Evolutionary conservation across 2,329 filamentous ascomycete genomes (phyloP).

Genomic region (Blastomyces percursus): DNA sequence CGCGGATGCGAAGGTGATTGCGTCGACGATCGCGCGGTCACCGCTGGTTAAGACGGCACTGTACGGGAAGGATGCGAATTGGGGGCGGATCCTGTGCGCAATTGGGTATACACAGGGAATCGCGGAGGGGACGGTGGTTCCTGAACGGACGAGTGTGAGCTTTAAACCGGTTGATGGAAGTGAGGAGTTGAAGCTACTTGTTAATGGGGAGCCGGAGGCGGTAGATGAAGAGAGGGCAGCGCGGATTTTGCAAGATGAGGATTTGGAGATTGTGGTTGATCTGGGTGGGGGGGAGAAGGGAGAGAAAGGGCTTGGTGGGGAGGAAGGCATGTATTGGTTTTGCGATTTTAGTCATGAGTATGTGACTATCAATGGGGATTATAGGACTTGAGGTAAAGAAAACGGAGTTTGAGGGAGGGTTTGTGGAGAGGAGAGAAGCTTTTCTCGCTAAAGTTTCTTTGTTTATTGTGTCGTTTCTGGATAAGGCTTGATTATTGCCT

Average conservation of each 20-base stretch:
- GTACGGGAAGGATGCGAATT: constrained; percentile 96
- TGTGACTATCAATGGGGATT: constrained; percentile 59
- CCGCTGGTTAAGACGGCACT: constrained; percentile 94
- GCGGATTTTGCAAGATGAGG: constrained; percentile 50
- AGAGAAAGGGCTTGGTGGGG: constrained; percentile 30
- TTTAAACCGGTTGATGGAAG: constrained; percentile 51
- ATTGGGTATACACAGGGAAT: constrained; percentile 63
- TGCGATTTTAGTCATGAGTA: constrained; percentile 61
- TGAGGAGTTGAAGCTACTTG: constrained; percentile 46
- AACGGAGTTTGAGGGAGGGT: not conserved
- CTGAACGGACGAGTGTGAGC: constrained; percentile 47
- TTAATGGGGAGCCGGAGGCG: constrained; percentile 50
- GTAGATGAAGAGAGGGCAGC: constrained; percentile 52
- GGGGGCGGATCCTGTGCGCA: constrained; percentile 92
- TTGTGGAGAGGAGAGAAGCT: too few relatives aligned
- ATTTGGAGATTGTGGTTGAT: constrained; percentile 51
- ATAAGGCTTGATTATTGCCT: not conserved
- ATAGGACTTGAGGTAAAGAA: constrained; percentile 43
- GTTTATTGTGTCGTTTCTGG: not conserved
- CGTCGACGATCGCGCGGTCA: constrained; percentile 77
- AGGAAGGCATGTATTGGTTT: constrained; percentile 52
- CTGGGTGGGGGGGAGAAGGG: constrained; percentile 42
- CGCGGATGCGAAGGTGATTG: constrained; percentile 63
- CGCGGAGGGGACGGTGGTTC: constrained; percentile 37
- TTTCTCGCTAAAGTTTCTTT: not conserved